These are phyloP conservation scores for Aspergillus fumigatiaffinis DNA, from an alignment of 2,329 filamentous ascomycete genomes.

Conservation along the genomic window DNA sequence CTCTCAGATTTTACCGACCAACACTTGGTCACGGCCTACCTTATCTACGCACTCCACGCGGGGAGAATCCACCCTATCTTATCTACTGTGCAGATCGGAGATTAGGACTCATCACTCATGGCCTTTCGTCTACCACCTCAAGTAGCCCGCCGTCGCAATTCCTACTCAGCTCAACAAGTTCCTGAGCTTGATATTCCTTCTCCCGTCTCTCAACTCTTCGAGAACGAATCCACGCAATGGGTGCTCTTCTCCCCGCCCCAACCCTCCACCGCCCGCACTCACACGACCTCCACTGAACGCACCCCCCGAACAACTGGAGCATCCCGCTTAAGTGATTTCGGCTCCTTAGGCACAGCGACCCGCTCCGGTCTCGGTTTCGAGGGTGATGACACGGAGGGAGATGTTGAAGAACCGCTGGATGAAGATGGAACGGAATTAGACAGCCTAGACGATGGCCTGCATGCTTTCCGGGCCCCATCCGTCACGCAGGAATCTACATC, in stretches of 20 bases:
- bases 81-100: not conserved
- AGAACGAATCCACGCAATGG: constrained; percentile 86
- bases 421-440: constrained; percentile 73
- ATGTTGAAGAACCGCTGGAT: constrained; percentile 57
- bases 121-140: constrained; percentile 38
- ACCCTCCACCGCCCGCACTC: constrained; percentile 64
- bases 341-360: constrained; percentile 67
- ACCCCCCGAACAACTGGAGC: constrained; percentile 64
- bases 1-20: not conserved
- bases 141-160: constrained; percentile 30
- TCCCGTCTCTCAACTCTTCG: constrained; percentile 35
- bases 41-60: constrained; percentile 8
- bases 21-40: not conserved
- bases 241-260: constrained; percentile 82
- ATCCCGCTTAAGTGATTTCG: constrained; percentile 75
- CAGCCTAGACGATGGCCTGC: constrained; percentile 85
- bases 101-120: constrained; percentile 22
- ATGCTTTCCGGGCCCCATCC: constrained; percentile 72
- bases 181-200: constrained; percentile 25
- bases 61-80: constrained; percentile 19
- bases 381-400: constrained; percentile 39
- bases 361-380: constrained; percentile 47
- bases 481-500: constrained; percentile 39
- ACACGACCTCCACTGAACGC: constrained; percentile 60
- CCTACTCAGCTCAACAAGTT: constrained; percentile 28